Conservation (phyloP, 805 yeast species). For the Saturnispora serradocipensis region DNA sequence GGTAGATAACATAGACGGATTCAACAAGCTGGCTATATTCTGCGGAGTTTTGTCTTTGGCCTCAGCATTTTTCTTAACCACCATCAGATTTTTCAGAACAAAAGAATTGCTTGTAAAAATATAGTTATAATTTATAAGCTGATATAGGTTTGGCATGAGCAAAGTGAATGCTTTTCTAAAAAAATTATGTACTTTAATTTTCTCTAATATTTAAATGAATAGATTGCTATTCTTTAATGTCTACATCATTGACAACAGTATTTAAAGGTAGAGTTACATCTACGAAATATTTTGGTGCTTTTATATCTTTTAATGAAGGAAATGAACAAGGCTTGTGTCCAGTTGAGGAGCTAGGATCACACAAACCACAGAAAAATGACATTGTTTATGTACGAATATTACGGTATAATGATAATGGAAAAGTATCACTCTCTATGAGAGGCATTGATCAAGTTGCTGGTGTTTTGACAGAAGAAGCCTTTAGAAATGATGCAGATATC, state of each 20-base stretch:
- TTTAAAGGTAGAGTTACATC: slow-evolving; percentile 55
- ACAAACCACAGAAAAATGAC: slow-evolving; percentile 42
- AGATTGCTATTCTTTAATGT: neutral
- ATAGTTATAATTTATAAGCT: neutral
- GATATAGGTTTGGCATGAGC: neutral
- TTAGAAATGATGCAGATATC: neutral
- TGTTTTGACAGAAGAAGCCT: slow-evolving; percentile 6
- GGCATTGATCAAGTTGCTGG: slow-evolving; percentile 69
- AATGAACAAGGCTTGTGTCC: slow-evolving; percentile 62
- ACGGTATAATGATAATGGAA: slow-evolving; percentile 32
- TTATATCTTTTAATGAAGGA: slow-evolving; percentile 41
- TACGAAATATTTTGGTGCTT: slow-evolving; percentile 69
- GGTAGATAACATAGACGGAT: slow-evolving; percentile 19
- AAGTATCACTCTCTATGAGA: slow-evolving; percentile 57
- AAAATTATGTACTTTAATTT: neutral
- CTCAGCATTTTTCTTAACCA: slow-evolving; percentile 8
- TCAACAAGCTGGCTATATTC: slow-evolving; percentile 24
- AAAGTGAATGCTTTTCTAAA: neutral
- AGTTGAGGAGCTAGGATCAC: slow-evolving; percentile 50
- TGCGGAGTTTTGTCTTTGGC: slow-evolving; percentile 24
- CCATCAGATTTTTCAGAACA: slow-evolving; percentile 6
- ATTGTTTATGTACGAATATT: slow-evolving; percentile 55
- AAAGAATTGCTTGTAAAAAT: neutral
- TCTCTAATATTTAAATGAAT: neutral
- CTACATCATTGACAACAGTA: slow-evolving; percentile 18